Evolutionary conservation across 257 asterid species (phyloP).

Genomic region (Marsdenia floribunda): DNA sequence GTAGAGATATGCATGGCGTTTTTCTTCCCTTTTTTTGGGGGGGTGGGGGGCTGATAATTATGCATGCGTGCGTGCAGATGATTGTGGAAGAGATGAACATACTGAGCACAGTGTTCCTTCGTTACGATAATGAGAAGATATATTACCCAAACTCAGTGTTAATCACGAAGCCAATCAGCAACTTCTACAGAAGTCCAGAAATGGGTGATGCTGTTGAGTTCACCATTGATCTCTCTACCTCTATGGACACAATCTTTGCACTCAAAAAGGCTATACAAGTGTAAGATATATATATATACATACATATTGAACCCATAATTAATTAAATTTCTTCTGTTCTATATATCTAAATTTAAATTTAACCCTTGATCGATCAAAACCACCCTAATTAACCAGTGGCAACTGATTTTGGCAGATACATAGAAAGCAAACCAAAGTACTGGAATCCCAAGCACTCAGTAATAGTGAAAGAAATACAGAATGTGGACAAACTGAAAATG

Average conservation of each 20-base stretch:
- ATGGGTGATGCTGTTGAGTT: slow-evolving; percentile 47
- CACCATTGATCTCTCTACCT: slow-evolving; percentile 44
- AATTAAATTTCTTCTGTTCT: too few species aligned
- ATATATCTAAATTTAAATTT: too few species aligned
- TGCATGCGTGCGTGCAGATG: slow-evolving; percentile 31
- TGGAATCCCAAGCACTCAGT: slow-evolving; percentile 58
- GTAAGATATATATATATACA: slow-evolving; percentile 19
- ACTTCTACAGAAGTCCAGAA: slow-evolving; percentile 67
- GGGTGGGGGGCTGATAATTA: too few species aligned
- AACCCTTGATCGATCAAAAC: too few species aligned
- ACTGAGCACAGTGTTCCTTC: slow-evolving; percentile 54
- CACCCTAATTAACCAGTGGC: too few species aligned
- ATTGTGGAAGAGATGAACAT: slow-evolving; percentile 72
- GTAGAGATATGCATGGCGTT: too few species aligned
- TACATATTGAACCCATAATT: too few species aligned
- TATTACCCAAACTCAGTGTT: slow-evolving; percentile 53
- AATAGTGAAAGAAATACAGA: slow-evolving; percentile 48
- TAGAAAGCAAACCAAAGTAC: slow-evolving; percentile 61
- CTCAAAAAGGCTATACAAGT: slow-evolving; percentile 50
- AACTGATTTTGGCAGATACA: slow-evolving; percentile 15
- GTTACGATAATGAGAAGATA: slow-evolving; percentile 56
- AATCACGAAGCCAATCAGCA: slow-evolving; percentile 54
- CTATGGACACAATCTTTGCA: slow-evolving; percentile 45
- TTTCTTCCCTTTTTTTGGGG: too few species aligned
- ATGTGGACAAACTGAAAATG: slow-evolving; percentile 50